phyloP scores from a whole-genome alignment of 176 grass and related monocot species.

The Saccharum officinarum region DNA sequence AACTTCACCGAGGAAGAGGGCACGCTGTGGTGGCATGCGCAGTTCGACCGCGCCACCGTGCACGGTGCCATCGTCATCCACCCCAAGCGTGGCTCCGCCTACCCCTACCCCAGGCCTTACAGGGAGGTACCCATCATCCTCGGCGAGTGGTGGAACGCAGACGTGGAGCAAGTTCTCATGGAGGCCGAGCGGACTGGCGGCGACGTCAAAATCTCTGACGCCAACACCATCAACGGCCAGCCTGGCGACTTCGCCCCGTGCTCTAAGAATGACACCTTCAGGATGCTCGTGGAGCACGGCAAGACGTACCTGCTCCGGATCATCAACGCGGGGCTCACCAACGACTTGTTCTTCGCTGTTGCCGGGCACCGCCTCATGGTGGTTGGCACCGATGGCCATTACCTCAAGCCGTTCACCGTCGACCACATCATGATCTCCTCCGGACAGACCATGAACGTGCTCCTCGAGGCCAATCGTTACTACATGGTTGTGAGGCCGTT shows the following conservation, averaged over 20 bases:
- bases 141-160: constrained; percentile 41
- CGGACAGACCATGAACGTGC: too few relatives aligned
- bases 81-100: constrained; percentile 39
- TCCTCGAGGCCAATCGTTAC: too few relatives aligned
- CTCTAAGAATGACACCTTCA: constrained; percentile 16
- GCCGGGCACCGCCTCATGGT: constrained; percentile 56
- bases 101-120: constrained; percentile 37
- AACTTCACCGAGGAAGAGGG: constrained; percentile 60
- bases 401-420: constrained; percentile 44
- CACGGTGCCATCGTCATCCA: constrained; percentile 69
- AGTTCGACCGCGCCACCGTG: constrained; percentile 62
- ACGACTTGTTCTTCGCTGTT: constrained; percentile 53
- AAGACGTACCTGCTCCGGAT: constrained; percentile 58
- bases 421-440: too few relatives aligned
- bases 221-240: constrained; percentile 61
- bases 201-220: constrained; percentile 21
- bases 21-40: constrained; percentile 90
- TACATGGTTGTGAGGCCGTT: too few relatives aligned
- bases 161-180: constrained; percentile 1
- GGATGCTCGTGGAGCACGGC: constrained; percentile 38
- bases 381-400: constrained; percentile 47
- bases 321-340: constrained; percentile 60
- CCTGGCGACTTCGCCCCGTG: constrained; percentile 26
- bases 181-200: constrained; percentile 23
- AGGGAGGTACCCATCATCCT: constrained; percentile 42